Evolutionary conservation across 2,329 filamentous ascomycete genomes (phyloP).

Genomic region (Claviceps purpurea): DNA sequence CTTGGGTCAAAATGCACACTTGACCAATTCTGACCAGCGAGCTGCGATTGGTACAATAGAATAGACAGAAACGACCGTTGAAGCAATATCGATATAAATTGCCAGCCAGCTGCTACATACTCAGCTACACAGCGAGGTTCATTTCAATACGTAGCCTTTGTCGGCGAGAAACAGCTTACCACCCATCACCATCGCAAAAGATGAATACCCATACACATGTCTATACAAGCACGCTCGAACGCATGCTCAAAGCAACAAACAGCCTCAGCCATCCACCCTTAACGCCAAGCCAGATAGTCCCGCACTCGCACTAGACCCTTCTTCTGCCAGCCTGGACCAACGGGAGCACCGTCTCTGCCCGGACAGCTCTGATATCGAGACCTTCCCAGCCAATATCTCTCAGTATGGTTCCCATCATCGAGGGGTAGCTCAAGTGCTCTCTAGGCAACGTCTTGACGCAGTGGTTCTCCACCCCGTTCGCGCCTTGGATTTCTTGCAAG

Average conservation of each 20-base stretch:
- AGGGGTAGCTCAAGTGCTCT: constrained; percentile 59
- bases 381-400: constrained; percentile 57
- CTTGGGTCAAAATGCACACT: too few relatives aligned
- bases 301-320: background rate
- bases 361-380: constrained; percentile 28
- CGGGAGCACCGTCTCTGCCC: constrained; percentile 10
- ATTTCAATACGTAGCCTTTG: too few relatives aligned
- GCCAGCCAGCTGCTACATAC: too few relatives aligned
- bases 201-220: background rate
- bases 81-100: too few relatives aligned
- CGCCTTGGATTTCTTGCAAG: constrained; percentile 57
- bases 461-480: constrained; percentile 53
- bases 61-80: too few relatives aligned
- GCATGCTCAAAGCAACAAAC: background rate
- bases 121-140: too few relatives aligned
- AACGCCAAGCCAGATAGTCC: background rate
- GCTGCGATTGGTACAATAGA: too few relatives aligned
- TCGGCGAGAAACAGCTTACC: too few relatives aligned
- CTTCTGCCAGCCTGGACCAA: constrained; percentile 3
- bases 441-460: constrained; percentile 51
- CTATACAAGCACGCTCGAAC: background rate
- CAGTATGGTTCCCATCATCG: constrained; percentile 52
- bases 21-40: too few relatives aligned
- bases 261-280: background rate
- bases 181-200: too few relatives aligned